Evolutionary conservation across 2,329 filamentous ascomycete genomes (phyloP).

Genomic region (Epichloe uncinata): DNA sequence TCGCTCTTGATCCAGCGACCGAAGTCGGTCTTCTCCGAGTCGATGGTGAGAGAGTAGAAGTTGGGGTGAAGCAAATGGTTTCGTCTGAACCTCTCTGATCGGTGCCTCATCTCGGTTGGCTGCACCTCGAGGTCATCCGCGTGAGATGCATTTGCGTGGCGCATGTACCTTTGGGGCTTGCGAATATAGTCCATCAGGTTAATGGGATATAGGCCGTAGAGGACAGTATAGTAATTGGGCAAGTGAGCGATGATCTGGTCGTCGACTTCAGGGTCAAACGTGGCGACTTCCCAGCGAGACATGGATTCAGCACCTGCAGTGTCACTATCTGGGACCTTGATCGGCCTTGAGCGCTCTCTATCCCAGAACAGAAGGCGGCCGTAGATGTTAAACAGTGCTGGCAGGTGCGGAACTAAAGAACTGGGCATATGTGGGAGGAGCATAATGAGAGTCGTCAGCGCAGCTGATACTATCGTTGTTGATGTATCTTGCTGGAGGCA

Average conservation of each 20-base stretch:
- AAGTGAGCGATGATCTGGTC: conserved; percentile 53
- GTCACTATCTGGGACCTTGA: conserved; percentile 17
- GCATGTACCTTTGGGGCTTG: conserved; percentile 66
- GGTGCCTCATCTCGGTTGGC: conserved; percentile 60
- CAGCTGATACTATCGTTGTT: conserved; percentile 61
- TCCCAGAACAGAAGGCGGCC: conserved; percentile 72
- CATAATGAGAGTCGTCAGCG: conserved; percentile 66
- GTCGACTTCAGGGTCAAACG: conserved; percentile 48
- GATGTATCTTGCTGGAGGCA: conserved; percentile 69
- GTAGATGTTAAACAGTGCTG: conserved; percentile 70
- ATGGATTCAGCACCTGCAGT: conserved; percentile 23
- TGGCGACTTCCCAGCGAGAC: conserved; percentile 48
- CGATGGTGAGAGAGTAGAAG: conserved; percentile 66
- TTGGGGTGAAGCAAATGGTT: conserved; percentile 71
- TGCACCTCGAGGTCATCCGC: conserved; percentile 67
- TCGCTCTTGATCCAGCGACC: conserved; percentile 71
- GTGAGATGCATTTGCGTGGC: conserved; percentile 55
- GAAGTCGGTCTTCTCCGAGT: conserved; percentile 65
- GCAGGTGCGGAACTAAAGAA: conserved; percentile 53
- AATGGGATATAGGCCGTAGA: conserved; percentile 73
- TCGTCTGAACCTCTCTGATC: conserved; percentile 61
- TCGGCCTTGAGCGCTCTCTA: conserved; percentile 30
- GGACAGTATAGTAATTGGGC: conserved; percentile 63
- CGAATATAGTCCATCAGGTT: conserved; percentile 81
- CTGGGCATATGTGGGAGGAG: conserved; percentile 69